Base-by-base conservation (phyloP, 2,329 filamentous ascomycete genomes). In the Apiospora sp. region DNA sequence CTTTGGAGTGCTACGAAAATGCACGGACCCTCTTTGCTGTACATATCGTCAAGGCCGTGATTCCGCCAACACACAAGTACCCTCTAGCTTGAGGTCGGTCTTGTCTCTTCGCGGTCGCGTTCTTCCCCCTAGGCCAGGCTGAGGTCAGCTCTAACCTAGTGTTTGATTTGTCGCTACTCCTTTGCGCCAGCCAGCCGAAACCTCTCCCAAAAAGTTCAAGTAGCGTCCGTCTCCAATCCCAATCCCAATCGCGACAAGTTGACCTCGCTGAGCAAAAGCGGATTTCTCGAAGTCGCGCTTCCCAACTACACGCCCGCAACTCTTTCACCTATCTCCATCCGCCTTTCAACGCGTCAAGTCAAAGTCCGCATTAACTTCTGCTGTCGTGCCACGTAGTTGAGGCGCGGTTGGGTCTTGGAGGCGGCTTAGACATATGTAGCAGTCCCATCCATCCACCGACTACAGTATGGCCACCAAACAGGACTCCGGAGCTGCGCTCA, bases 381-480 rank as follows among this genome's bases (percentile, higher is more conserved):
- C 58, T 64, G 58, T 64, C 58, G 19, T 64, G 22, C 34, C 58
- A 64, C 58, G 58, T 30, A 64, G 43, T 14, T 34, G 27, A 67
- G 43, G 72, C 72, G 58, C 58, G 58, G 58, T 64, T 64, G 34
- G 58, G 58, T 64, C 58, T 41, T 41, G 58, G 34, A 37, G 37
- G 48, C 68, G 67, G 64, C 71, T 49, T 49, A 22, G 46, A 27
- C 68, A 70, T 74, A 77, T 77, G 74, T 75, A 74, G 76, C 71
- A 68, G 41, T 70, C 69, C 24, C 58, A 48, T 46, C 67, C 72
- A 37, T 44, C 54, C 54, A 58, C 30, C 61, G 34, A 67, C 49
- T 61, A 44, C 74, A 74, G 44, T 71, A 81, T 81, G 80, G 77
- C 78, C 61, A 79, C 76, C 69, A 79, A 80, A 71, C 78, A 78